Evolutionary conservation across 2,329 filamentous ascomycete species (phyloP).

Genomic region (Bisporella sp.): DNA sequence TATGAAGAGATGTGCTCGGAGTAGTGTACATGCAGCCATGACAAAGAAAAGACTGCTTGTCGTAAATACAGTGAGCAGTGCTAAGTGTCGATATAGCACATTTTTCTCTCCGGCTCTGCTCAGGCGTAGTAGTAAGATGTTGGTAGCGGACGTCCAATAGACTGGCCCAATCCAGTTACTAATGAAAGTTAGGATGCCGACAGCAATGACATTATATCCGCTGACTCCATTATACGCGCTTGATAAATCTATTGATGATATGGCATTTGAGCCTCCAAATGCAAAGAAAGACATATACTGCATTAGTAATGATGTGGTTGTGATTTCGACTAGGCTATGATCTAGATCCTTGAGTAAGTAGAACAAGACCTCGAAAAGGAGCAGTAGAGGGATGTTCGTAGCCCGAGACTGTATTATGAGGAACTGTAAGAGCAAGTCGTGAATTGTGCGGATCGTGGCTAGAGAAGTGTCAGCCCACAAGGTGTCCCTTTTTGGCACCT

Average conservation of each 20-base stretch:
- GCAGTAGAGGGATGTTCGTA: constrained; percentile 78
- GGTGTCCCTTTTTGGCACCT: too few species aligned
- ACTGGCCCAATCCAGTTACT: constrained; percentile 89
- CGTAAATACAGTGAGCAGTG: constrained; percentile 63
- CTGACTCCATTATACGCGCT: constrained; percentile 90
- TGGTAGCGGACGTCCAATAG: constrained; percentile 72
- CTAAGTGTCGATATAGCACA: constrained; percentile 42
- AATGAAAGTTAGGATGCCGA: constrained; percentile 77
- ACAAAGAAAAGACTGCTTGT: constrained; percentile 61
- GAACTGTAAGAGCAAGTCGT: constrained; percentile 69
- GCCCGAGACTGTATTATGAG: constrained; percentile 81
- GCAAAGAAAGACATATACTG: constrained; percentile 85
- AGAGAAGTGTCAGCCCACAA: not conserved
- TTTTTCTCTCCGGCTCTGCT: constrained; percentile 6
- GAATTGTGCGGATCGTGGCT: constrained; percentile 38
- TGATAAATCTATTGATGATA: constrained; percentile 90
- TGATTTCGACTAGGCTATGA: constrained; percentile 51
- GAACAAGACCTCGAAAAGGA: constrained; percentile 63
- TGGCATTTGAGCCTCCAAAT: constrained; percentile 85
- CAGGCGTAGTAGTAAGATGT: constrained; percentile 45
- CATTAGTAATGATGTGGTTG: constrained; percentile 65
- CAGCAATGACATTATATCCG: constrained; percentile 71
- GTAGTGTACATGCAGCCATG: constrained; percentile 79
- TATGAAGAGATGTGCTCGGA: constrained; percentile 89
- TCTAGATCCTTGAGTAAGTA: constrained; percentile 41